Evolutionary conservation across 768 basidiomycete genomes (phyloP).

Genomic region (Lactarius indigo): DNA sequence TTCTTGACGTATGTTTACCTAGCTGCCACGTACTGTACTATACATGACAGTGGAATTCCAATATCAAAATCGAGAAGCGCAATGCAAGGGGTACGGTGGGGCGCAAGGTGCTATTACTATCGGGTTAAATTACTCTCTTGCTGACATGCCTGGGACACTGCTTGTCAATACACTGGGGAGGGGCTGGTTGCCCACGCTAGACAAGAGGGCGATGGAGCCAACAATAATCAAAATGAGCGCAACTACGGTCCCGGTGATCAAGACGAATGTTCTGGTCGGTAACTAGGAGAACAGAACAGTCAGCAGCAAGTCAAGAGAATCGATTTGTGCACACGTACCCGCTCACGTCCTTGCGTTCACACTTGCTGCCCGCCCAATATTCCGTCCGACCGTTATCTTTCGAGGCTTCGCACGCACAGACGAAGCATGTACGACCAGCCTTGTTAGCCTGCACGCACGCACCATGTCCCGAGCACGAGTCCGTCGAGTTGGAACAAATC

Average conservation of each 20-base stretch:
- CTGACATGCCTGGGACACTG: conserved; percentile 37
- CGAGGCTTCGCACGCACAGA: conserved; percentile 46
- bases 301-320: background rate
- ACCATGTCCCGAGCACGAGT: conserved; percentile 66
- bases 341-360: conserved; percentile 78
- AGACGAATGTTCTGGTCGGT: conserved; percentile 61
- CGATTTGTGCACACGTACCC: conserved; percentile 49
- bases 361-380: conserved; percentile 71
- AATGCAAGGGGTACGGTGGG: background rate
- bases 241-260: conserved; percentile 66
- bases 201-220: conserved; percentile 67
- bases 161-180: conserved; percentile 75
- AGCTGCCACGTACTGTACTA: background rate
- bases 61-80: background rate
- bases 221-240: conserved; percentile 59
- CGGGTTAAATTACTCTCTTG: conserved; percentile 12
- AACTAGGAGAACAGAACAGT: background rate
- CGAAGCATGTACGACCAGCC: conserved; percentile 51
- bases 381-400: conserved; percentile 55
- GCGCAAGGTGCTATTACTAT: conserved; percentile 5
- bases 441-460: conserved; percentile 58
- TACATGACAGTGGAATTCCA: background rate
- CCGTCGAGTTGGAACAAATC: conserved; percentile 59
- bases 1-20: background rate
- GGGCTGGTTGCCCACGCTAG: conserved; percentile 53